phyloP scores from a whole-genome alignment of 73 alveolate genomes.

The Paramecium biaurelia region DNA sequence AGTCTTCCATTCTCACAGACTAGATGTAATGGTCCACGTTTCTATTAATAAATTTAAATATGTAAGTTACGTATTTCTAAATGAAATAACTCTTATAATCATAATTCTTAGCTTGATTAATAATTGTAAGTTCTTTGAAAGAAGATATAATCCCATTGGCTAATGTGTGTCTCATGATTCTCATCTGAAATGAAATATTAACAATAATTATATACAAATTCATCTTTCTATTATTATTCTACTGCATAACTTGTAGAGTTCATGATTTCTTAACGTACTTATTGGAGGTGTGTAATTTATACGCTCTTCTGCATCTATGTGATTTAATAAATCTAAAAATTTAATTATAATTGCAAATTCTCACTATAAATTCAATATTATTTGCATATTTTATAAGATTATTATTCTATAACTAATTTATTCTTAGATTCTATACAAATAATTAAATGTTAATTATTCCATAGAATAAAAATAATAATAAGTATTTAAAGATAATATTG shows the following conservation, averaged over 20 bases:
- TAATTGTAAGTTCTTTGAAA: not conserved
- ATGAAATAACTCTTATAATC: not conserved
- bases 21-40: not conserved
- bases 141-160: not conserved
- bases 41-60: not conserved
- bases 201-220: not conserved
- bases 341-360: not conserved
- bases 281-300: not conserved
- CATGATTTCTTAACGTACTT: not conserved
- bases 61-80: not conserved
- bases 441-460: not conserved
- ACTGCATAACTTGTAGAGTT: not conserved
- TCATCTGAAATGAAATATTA: not conserved
- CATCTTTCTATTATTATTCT: not conserved
- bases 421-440: not conserved
- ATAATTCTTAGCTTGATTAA: not conserved
- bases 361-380: not conserved
- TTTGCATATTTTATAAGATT: not conserved
- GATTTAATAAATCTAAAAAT: not conserved
- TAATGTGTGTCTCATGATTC: not conserved
- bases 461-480: not conserved
- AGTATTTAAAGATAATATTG: not conserved
- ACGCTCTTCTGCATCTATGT: not conserved
- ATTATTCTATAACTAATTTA: not conserved
- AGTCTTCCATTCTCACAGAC: constrained; percentile 3